Percentiles rank a stretch among this genome's conserved stretches.
phyloP scores from a whole-genome alignment of 2,329 filamentous ascomycete species.

The Aspergillus latus region DNA sequence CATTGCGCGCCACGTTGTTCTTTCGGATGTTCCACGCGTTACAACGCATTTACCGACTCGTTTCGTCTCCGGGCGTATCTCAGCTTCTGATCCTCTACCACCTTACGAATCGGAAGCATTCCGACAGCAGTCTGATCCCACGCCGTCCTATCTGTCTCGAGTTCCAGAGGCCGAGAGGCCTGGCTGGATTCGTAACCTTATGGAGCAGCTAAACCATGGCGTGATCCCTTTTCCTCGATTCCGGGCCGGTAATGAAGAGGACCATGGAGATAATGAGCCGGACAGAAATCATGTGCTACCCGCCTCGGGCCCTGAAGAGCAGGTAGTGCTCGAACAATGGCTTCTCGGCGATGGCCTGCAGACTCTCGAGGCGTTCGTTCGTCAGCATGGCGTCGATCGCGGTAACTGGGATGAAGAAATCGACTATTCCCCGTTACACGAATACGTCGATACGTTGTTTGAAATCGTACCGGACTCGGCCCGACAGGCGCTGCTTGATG shows the following conservation, averaged over 20 bases:
- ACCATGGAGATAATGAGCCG: slow-evolving; percentile 16
- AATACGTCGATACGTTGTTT: slow-evolving; percentile 37
- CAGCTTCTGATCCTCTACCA: slow-evolving; percentile 79
- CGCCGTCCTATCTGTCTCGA: slow-evolving; percentile 32
- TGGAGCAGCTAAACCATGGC: slow-evolving; percentile 36
- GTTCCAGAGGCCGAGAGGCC: slow-evolving; percentile 33
- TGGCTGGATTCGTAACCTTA: slow-evolving; percentile 38
- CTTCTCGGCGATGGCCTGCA: slow-evolving; percentile 35
- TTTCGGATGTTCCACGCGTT: slow-evolving; percentile 71
- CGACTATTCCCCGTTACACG: slow-evolving; percentile 35
- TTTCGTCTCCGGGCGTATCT: slow-evolving; percentile 65
- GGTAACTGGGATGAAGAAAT: slow-evolving; percentile 43
- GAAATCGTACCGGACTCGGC: slow-evolving; percentile 27
- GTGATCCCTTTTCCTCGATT: slow-evolving; percentile 29
- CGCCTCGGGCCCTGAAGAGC: slow-evolving; percentile 28
- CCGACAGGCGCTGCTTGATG: slow-evolving; percentile 31
- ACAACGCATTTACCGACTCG: slow-evolving; percentile 67
- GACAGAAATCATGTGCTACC: slow-evolving; percentile 19
- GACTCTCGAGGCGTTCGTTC: slow-evolving; percentile 36
- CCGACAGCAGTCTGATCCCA: slow-evolving; percentile 36
- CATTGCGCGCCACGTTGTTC: slow-evolving; percentile 73
- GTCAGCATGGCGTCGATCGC: slow-evolving; percentile 41
- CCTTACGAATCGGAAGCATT: slow-evolving; percentile 55
- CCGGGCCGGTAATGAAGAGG: slow-evolving; percentile 21
- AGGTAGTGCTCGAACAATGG: slow-evolving; percentile 34